phyloP scores from a whole-genome alignment of 805 yeast genomes.

The Teunomyces atbi region DNA sequence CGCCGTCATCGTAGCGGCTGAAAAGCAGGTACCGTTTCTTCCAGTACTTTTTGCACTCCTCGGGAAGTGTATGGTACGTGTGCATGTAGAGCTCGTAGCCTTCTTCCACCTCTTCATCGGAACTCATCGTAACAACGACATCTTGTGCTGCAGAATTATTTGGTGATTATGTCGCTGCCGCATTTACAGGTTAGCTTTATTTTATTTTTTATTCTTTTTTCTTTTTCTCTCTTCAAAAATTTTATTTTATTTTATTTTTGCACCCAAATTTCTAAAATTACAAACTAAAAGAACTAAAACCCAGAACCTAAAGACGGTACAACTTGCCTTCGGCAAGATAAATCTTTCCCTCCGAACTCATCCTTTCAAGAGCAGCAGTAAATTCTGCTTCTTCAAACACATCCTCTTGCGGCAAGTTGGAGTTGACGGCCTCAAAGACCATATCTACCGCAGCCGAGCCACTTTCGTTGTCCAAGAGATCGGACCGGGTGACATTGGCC shows the following conservation, averaged over 20 bases:
- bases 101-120: constrained; percentile 8
- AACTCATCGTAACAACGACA: neutral
- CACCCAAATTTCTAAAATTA: constrained; percentile 2
- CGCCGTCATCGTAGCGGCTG: constrained; percentile 62
- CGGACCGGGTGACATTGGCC: constrained; percentile 32
- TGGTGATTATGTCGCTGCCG: neutral
- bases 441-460: constrained; percentile 33
- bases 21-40: constrained; percentile 58
- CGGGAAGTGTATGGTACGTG: constrained; percentile 38
- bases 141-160: neutral
- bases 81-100: constrained; percentile 38
- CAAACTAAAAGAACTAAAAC: neutral
- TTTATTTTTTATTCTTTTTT: neutral
- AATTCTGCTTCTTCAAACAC: constrained; percentile 30
- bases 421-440: constrained; percentile 33
- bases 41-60: constrained; percentile 56
- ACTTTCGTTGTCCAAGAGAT: constrained; percentile 29
- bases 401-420: constrained; percentile 39
- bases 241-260: neutral
- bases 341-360: constrained; percentile 37
- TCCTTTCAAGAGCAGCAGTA: constrained; percentile 27
- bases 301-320: constrained; percentile 28
- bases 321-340: constrained; percentile 40
- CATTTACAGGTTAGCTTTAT: too few species aligned
- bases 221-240: neutral